These are phyloP conservation scores for Limonium bicolor DNA, from an alignment of 148 eudicot species.

Conservation along the genomic window DNA sequence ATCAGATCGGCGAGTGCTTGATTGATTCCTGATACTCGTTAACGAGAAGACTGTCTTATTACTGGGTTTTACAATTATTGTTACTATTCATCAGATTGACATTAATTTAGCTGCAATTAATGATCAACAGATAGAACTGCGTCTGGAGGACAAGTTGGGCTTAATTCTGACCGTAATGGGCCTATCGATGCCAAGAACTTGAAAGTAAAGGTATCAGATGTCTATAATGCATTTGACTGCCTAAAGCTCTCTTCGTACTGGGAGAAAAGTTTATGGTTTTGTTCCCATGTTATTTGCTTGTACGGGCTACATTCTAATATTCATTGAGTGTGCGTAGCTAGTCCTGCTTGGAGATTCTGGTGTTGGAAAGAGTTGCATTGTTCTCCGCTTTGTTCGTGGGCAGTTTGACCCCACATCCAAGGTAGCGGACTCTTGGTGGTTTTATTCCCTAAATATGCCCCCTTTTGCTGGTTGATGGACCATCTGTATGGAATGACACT, in stretches of 20 bases:
- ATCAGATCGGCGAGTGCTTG: no score
- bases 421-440: slow-evolving; percentile 19
- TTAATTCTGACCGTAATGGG: slow-evolving; percentile 28
- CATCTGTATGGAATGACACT: background rate
- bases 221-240: background rate
- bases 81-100: no score
- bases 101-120: background rate
- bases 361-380: slow-evolving; percentile 77
- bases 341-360: slow-evolving; percentile 70
- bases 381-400: slow-evolving; percentile 84
- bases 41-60: no score
- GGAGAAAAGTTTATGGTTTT: background rate
- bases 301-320: slow-evolving; percentile 1
- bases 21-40: no score
- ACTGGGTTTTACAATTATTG: no score
- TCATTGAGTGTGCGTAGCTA: slow-evolving; percentile 24
- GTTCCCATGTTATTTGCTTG: background rate
- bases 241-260: background rate
- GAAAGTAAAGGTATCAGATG: slow-evolving; percentile 59
- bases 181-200: slow-evolving; percentile 45
- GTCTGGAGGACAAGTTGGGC: slow-evolving; percentile 27
- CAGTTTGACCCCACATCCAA: slow-evolving; percentile 96
- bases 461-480: no score
- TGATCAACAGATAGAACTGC: slow-evolving; percentile 28
- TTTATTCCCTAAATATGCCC: background rate